These are phyloP conservation scores for Penicillium sp. DNA, from an alignment of 2,329 filamentous ascomycete species.

Conservation along the genomic window DNA sequence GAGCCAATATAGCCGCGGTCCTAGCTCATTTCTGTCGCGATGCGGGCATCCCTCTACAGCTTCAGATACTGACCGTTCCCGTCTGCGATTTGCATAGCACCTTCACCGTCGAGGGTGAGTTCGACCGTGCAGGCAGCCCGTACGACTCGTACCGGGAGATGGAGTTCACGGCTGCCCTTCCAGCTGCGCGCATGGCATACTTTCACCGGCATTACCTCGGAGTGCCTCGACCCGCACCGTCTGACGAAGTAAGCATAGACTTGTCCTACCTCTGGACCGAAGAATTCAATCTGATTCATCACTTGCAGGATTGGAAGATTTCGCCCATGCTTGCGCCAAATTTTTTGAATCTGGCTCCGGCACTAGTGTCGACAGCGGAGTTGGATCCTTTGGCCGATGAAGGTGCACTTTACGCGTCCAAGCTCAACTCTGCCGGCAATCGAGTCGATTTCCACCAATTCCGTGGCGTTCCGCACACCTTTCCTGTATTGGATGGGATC, in stretches of 20 bases:
- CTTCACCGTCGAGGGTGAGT: slow-evolving; percentile 42
- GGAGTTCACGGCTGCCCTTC: slow-evolving; percentile 42
- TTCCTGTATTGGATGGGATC: slow-evolving; percentile 37
- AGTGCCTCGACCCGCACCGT: slow-evolving; percentile 40
- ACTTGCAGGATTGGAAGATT: slow-evolving; percentile 46
- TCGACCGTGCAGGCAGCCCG: slow-evolving; percentile 41
- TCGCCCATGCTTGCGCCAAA: slow-evolving; percentile 45
- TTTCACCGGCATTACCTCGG: slow-evolving; percentile 47
- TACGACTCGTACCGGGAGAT: slow-evolving; percentile 48
- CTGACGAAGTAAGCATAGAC: slow-evolving; percentile 37
- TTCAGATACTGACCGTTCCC: slow-evolving; percentile 45
- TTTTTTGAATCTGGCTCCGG: slow-evolving; percentile 43
- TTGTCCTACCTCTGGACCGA: background rate
- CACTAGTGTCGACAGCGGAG: slow-evolving; percentile 46
- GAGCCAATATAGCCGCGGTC: slow-evolving; percentile 46
- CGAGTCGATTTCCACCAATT: slow-evolving; percentile 38
- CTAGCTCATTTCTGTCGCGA: slow-evolving; percentile 45
- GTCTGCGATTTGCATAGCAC: slow-evolving; percentile 41
- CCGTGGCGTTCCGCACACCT: slow-evolving; percentile 41
- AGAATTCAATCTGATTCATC: slow-evolving; percentile 14
- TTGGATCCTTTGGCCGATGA: slow-evolving; percentile 49
- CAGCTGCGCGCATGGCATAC: slow-evolving; percentile 44
- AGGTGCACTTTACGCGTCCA: slow-evolving; percentile 45
- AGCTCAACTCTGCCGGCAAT: slow-evolving; percentile 41
- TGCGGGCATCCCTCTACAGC: slow-evolving; percentile 37